Percentiles rank a stretch among this genome's conserved stretches.
phyloP scores from a whole-genome alignment of 2,329 filamentous ascomycete genomes.

The Fusarium oligoseptatum region DNA sequence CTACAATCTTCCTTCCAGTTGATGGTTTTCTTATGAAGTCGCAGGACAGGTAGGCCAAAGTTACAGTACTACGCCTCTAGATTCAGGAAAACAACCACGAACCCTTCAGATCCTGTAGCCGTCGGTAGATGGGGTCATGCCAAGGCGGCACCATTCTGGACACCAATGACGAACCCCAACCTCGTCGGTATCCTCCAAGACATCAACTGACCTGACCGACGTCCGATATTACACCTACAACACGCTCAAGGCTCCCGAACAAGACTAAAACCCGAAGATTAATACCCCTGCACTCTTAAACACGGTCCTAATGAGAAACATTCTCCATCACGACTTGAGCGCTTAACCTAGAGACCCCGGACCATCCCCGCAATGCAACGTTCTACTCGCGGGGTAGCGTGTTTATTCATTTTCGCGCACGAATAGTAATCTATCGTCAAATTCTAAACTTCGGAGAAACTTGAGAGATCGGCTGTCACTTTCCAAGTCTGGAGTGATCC shows the following conservation, averaged over 20 bases:
- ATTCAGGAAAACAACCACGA: neutral
- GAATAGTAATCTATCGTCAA: constrained; percentile 9
- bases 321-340: neutral
- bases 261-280: neutral
- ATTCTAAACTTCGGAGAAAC: neutral
- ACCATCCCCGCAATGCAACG: neutral
- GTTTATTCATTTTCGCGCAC: constrained; percentile 9
- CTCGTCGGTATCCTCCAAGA: neutral
- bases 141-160: neutral
- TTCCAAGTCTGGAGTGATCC: neutral
- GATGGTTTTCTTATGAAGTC: neutral
- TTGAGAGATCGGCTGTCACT: neutral
- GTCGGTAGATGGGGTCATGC: accelerated
- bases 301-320: neutral
- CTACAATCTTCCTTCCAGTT: neutral
- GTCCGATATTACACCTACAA: neutral
- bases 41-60: neutral
- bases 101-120: neutral
- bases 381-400: constrained; percentile 17
- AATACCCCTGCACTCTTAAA: neutral
- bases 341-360: neutral
- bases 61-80: neutral
- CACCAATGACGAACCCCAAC: neutral
- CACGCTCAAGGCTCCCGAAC: neutral
- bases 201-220: neutral